Evolutionary conservation across 2,329 filamentous ascomycete species (phyloP).

Genomic region (Fonsecaea pugnacius): DNA sequence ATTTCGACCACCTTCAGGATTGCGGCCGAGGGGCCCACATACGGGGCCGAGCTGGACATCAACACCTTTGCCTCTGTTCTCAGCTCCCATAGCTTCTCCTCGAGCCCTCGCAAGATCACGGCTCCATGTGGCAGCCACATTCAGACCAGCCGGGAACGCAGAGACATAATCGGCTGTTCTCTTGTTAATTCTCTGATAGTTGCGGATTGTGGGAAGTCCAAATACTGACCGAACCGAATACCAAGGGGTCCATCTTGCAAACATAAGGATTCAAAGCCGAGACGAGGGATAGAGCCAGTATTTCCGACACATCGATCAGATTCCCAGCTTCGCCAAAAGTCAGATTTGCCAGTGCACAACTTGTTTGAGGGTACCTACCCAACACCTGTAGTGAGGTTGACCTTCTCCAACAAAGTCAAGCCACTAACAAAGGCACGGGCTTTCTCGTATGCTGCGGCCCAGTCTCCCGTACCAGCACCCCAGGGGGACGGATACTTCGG

Average conservation of each 20-base stretch:
- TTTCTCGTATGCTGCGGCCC: constrained; percentile 75
- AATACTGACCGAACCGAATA: constrained; percentile 64
- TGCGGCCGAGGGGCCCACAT: constrained; percentile 71
- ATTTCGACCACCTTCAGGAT: constrained; percentile 69
- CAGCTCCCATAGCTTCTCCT: constrained; percentile 73
- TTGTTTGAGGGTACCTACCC: constrained; percentile 61
- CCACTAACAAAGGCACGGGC: constrained; percentile 80
- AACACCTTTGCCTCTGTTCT: constrained; percentile 75
- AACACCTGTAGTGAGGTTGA: constrained; percentile 90
- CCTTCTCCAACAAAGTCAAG: constrained; percentile 83
- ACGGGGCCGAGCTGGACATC: constrained; percentile 78
- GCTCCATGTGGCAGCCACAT: constrained; percentile 82
- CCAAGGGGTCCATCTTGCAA: constrained; percentile 85
- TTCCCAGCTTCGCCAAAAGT: constrained; percentile 59
- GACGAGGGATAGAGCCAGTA: constrained; percentile 54
- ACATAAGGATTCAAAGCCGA: constrained; percentile 75
- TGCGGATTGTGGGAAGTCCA: neutral
- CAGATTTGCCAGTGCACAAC: constrained; percentile 12
- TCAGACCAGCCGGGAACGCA: constrained; percentile 78
- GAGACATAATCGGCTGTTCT: constrained; percentile 73
- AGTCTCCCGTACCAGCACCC: constrained; percentile 74
- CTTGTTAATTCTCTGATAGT: constrained; percentile 19
- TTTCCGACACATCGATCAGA: constrained; percentile 79
- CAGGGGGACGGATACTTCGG: constrained; percentile 87
- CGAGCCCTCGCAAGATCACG: constrained; percentile 70